phyloP scores from a whole-genome alignment of 768 basidiomycete genomes.

The Leccinum fibrillosum region DNA sequence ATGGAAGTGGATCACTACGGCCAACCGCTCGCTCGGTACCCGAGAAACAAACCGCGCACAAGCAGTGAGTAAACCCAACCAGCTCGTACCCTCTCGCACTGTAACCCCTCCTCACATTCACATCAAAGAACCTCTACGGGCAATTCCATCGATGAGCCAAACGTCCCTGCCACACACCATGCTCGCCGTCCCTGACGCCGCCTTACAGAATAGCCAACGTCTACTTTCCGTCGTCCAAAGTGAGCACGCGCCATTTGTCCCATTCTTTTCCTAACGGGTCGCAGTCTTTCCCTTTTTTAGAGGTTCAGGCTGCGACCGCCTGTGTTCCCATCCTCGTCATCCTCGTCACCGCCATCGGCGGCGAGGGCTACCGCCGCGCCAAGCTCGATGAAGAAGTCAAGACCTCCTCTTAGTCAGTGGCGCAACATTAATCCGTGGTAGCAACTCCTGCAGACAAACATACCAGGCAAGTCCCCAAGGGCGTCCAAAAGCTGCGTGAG shows the following conservation, averaged over 20 bases:
- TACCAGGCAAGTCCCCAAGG: conserved; percentile 76
- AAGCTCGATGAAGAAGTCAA: conserved; percentile 90
- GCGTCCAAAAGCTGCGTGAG: conserved; percentile 81
- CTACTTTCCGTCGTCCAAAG: conserved; percentile 53
- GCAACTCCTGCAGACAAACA: conserved; percentile 63
- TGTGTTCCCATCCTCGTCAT: too few relatives aligned
- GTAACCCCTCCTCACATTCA: conserved; percentile 55
- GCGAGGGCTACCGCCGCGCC: conserved; percentile 94
- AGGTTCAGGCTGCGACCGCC: too few relatives aligned
- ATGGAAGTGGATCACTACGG: too few relatives aligned
- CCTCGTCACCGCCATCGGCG: conserved; percentile 5
- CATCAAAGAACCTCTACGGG: conserved; percentile 92
- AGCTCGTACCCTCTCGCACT: too few relatives aligned
- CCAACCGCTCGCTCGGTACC: too few relatives aligned
- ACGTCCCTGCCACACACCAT: too few relatives aligned
- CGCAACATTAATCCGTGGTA: conserved; percentile 61
- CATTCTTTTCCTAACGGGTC: too few relatives aligned
- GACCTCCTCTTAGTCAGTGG: conserved; percentile 69
- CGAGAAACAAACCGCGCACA: too few relatives aligned
- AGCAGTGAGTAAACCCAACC: too few relatives aligned
- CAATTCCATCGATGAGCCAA: conserved; percentile 79
- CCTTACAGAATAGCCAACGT: conserved; percentile 75
- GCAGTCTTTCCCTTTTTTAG: too few relatives aligned
- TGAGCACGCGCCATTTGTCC: too few relatives aligned
- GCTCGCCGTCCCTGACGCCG: neutral